Base-by-base conservation (phyloP, 2,329 filamentous ascomycete genomes). In the Penicillium sp. region DNA sequence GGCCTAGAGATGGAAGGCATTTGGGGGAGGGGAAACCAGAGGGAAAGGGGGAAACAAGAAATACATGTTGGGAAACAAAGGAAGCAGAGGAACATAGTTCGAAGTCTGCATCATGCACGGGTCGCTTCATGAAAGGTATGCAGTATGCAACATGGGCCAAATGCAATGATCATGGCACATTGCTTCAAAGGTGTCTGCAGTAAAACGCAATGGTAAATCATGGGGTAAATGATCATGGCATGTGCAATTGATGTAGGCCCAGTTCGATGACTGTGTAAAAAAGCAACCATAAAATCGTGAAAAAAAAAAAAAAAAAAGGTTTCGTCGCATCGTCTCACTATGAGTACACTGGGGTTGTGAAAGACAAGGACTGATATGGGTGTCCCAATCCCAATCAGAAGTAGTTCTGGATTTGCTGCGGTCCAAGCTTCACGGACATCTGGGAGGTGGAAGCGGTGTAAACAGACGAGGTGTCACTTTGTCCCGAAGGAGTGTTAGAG, bases 251-350 rank as follows among this genome's bases (percentile, higher is more conserved):
- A 50, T 35, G 43, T 45, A 33, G 37, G 60, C 68, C 62, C 57
- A 60, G 56, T 61, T 64, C 58, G 60, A 60, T 68, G 63, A 64
- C 66, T 60, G 54, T 55, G 57, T 46, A 51, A 53, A 51, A 51
- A 37, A 37, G 43, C 55, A 61, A 59, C 63, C 67, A 62, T 69
- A 59, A 61, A 64, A 60, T 66, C 63, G 60, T 66, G 52, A 66
- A 58, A 50, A 41, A 16, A 38, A 69, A 64, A 53, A 53, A 40
- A 35, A 12, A 4, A 33, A 35, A 41, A 45, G 10, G 12, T 11
- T 51, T 63, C 72, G 68, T 74, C 57, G 63, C 68, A 67, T 74
- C 71, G 62, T 73, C 55, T 67, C 64, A 66, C 60, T 75, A 74
- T 70, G 69, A 64, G 67, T 75, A 75, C 72, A 74, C 53, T 62